Evolutionary conservation across 768 basidiomycete genomes (phyloP), one percentile per base, ranked within the genome.

Genomic region (Lactarius pseudohatsudake): DNA sequence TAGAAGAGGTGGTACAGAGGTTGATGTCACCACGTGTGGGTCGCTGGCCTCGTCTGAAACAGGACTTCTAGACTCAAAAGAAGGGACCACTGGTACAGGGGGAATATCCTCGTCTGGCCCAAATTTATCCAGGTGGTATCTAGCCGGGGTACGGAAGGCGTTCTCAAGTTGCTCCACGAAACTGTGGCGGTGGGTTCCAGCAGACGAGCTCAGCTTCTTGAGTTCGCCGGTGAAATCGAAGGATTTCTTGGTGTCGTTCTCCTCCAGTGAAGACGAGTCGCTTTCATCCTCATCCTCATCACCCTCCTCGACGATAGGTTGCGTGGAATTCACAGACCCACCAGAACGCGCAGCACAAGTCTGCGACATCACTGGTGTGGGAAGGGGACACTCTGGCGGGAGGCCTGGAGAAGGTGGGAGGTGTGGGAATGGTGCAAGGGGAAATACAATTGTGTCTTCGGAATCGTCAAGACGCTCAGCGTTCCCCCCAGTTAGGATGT

Each of bases 191-290:
- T 91, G 86, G 1, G 86, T 86, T 1, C 72, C 89, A 40, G 88
- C 88, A 7, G 85, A 87, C 70, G 90, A 86, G 61, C 88, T 87
- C 58, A 93, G 79, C 71, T 79, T 86, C 75, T 82, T 77, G 61
- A 93, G 75, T 74, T 92, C 92, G 45, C 87, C 89, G 0, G 92
- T 94, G 72, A 93, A 94, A 72, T 94, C 91, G 67, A 93, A 94
- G 1, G 87, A 89, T 71, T 84, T 88, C 77, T 87, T 91, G 0
- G 91, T 92, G 68, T 88, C 85, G 61, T 84, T 84, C 62, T 87
- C 86, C 16, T 85, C 86, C 20, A 64, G 34, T 41, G 62, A 64
- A 0, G 80, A 80, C 15, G 79, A 77, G 43, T 68, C 79, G 26
- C 75, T 76, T 22, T 80, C 82, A 32, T 82, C 82, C 3, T 78